Percentiles rank a stretch among this genome's conserved stretches.
phyloP scores from a whole-genome alignment of 2,329 filamentous ascomycete genomes.

The Paecilomyces niveus region DNA sequence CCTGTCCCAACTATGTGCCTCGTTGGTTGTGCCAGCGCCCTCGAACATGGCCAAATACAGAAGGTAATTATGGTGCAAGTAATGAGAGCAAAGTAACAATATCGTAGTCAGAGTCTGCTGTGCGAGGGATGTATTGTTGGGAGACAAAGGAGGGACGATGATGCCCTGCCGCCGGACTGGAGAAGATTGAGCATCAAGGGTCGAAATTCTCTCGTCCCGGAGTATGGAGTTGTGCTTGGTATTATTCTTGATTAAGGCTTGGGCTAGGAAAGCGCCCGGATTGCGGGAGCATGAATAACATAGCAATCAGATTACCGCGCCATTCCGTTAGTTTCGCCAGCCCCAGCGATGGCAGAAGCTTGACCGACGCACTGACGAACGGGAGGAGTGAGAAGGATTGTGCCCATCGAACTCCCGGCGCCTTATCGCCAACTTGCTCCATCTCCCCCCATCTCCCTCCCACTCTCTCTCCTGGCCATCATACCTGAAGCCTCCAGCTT shows the following conservation, averaged over 20 bases:
- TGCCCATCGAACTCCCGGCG: neutral
- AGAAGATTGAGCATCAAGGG: neutral
- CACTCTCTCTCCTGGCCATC: neutral
- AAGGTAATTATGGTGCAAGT: neutral
- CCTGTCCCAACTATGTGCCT: neutral
- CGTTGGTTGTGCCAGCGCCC: neutral
- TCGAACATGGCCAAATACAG: neutral
- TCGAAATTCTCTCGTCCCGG: neutral
- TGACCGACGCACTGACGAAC: neutral
- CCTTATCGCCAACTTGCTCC: neutral
- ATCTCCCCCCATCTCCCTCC: neutral
- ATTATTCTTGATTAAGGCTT: neutral
- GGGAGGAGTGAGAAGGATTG: neutral
- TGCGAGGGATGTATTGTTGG: neutral
- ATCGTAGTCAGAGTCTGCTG: neutral
- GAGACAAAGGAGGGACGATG: neutral
- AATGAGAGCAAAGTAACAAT: neutral
- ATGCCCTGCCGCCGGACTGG: neutral
- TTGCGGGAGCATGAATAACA: neutral
- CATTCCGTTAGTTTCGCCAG: neutral
- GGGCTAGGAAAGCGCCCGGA: no score
- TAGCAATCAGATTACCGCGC: neutral
- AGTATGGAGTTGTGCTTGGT: neutral
- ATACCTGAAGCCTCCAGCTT: neutral
- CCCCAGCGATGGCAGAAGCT: slow-evolving; percentile 1